Conservation (phyloP, 208 protist genomes). For the Trypanosomatidae sp. region DNA sequence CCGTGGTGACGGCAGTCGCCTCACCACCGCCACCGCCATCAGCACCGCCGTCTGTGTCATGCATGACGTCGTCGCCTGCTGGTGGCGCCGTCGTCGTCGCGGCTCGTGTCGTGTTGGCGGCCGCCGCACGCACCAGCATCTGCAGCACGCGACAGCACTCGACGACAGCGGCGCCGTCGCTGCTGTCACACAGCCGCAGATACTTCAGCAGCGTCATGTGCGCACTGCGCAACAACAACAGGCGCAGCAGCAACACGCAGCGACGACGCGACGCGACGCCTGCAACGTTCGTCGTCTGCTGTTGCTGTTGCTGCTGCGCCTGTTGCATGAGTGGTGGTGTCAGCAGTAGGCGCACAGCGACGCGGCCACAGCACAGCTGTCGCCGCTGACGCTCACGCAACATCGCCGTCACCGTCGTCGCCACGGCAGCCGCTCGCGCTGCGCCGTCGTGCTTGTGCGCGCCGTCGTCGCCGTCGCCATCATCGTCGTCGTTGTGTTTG, state of each 20-base stretch:
- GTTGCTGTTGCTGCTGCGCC: no score
- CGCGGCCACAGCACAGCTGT: constrained; percentile 59
- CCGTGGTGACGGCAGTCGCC: no score
- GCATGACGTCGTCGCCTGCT: not conserved
- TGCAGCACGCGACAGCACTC: constrained; percentile 63
- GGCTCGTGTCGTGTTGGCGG: constrained; percentile 9
- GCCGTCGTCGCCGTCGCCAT: no score
- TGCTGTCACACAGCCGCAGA: constrained; percentile 39
- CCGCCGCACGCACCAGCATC: constrained; percentile 32
- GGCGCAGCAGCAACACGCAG: constrained; percentile 18
- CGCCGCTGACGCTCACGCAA: constrained; percentile 32
- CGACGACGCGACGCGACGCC: constrained; percentile 25
- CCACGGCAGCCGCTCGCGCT: no score
- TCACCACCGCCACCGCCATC: not conserved
- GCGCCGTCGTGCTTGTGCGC: no score
- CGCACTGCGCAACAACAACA: constrained; percentile 39
- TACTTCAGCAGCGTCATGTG: constrained; percentile 73
- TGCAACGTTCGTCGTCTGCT: no score
- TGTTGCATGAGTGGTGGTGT: constrained; percentile 29
- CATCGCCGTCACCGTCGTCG: no score
- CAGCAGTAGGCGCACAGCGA: constrained; percentile 47
- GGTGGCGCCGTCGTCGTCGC: not conserved
- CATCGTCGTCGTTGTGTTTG: no score
- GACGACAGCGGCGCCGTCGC: constrained; percentile 30
- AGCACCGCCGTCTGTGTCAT: not conserved